Percentiles rank a stretch among this genome's conserved stretches.
phyloP scores from a whole-genome alignment of 768 basidiomycete genomes.

The Pholiota molesta region DNA sequence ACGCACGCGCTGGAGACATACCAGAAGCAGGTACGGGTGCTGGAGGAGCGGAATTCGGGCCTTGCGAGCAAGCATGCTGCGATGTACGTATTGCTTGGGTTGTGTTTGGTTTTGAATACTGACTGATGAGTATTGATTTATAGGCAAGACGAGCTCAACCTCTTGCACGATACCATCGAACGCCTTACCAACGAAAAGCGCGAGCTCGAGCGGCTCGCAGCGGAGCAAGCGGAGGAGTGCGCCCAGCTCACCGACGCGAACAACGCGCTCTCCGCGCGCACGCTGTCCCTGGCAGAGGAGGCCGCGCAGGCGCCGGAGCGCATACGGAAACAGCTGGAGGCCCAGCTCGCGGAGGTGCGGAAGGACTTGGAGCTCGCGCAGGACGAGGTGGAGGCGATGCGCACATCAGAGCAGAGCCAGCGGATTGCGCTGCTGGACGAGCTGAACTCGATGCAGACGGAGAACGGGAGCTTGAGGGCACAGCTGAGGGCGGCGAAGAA shows the following conservation, averaged over 20 bases:
- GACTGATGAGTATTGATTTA: slow-evolving; percentile 17
- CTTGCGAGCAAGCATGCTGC: slow-evolving; percentile 47
- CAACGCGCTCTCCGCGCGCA: slow-evolving; percentile 70
- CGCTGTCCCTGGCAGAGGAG: slow-evolving; percentile 72
- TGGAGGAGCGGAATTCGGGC: slow-evolving; percentile 76
- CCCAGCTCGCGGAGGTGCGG: slow-evolving; percentile 62
- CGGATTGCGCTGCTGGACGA: slow-evolving; percentile 86
- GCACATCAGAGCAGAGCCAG: slow-evolving; percentile 76
- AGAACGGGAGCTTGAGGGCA: slow-evolving; percentile 70
- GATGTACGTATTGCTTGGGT: slow-evolving; percentile 46
- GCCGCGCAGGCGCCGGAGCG: slow-evolving; percentile 59
- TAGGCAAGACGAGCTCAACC: slow-evolving; percentile 69
- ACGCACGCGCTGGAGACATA: slow-evolving; percentile 83
- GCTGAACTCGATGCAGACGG: slow-evolving; percentile 80
- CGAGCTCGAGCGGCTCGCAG: slow-evolving; percentile 66
- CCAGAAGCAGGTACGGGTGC: slow-evolving; percentile 80
- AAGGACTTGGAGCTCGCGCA: slow-evolving; percentile 64
- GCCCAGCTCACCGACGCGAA: slow-evolving; percentile 80
- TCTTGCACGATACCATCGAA: slow-evolving; percentile 65
- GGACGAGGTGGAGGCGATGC: slow-evolving; percentile 71
- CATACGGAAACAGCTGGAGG: slow-evolving; percentile 65
- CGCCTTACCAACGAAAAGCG: slow-evolving; percentile 62
- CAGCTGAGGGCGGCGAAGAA: slow-evolving; percentile 69
- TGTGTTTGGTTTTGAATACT: not conserved
- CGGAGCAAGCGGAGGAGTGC: slow-evolving; percentile 75